Base-by-base conservation (phyloP, 805 yeast genomes). In the Ogataea salicorniae region DNA sequence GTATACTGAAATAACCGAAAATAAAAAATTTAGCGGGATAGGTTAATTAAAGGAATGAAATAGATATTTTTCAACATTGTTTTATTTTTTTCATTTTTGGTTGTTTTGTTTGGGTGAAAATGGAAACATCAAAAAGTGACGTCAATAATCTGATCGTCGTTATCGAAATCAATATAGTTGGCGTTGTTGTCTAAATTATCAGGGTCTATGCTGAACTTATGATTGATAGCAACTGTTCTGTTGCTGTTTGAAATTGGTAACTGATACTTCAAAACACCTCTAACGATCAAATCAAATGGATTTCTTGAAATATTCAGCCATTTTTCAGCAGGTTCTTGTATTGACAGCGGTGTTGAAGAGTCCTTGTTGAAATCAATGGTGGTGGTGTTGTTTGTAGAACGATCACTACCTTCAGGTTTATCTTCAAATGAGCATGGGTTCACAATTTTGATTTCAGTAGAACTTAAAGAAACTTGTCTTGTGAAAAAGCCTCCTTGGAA, bases 221-320 rank as follows among this genome's bases (percentile, higher is more conserved):
- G 80, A 49, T 81, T 82, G 9, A 87, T 80, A 2, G 82, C 79
- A 4, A 84, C 75, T 0, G 85, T 76, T 57, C 78, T 76, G 42
- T 72, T 72, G 8, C 74, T 70, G 34, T 67, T 66, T 33, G 75
- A 70, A 52, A 91, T 72, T 1, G 96, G 94, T 45, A 90, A 71
- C 43, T 77, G 79, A 65, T 92, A 92, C 58, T 79, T 81, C 61
- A 92, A 74, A 20, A 83, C 81, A 1, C 98, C 98, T 43, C 95
- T 73, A 3, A 92, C 74, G 18, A 89, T 85, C 54, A 92, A 70
- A 50, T 89, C 96, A 63, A 91, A 92, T 13, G 96, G 96, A 60
- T 87, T 79, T 50, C 80, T 77, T 11, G 84, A 80, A 13, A 92
- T 79, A 13, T 72, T 71, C 44, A 79, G 77, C 98, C 98, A 91